Evolutionary conservation across 805 yeast species (phyloP).

Genomic region (Torulaspora quercuum): DNA sequence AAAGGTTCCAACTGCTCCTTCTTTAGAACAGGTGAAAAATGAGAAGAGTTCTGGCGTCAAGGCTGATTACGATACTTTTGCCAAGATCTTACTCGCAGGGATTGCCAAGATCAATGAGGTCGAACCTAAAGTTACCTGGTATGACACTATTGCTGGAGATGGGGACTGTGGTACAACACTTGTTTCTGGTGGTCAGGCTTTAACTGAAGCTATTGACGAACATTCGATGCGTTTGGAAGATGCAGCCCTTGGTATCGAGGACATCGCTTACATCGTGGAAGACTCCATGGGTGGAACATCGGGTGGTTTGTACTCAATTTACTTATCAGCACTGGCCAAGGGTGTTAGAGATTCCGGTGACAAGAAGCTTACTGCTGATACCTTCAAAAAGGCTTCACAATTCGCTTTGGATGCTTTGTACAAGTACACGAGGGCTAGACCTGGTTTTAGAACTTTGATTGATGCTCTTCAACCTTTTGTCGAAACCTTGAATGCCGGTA

Average conservation of each 20-base stretch:
- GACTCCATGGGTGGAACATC: constrained; percentile 90
- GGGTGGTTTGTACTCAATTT: constrained; percentile 84
- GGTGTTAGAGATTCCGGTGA: constrained; percentile 28
- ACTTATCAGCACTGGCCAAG: constrained; percentile 62
- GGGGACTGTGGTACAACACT: constrained; percentile 90
- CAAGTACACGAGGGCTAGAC: constrained; percentile 77
- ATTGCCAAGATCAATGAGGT: constrained; percentile 18
- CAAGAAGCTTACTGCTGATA: constrained; percentile 25
- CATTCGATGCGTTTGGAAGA: constrained; percentile 25
- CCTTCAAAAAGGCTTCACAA: constrained; percentile 43
- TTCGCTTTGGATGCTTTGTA: constrained; percentile 64
- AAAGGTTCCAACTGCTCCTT: constrained; percentile 24
- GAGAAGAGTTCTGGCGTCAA: constrained; percentile 31
- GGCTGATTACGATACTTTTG: constrained; percentile 18
- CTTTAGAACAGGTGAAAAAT: constrained; percentile 24
- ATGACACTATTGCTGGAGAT: constrained; percentile 83
- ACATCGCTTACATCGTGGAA: constrained; percentile 74
- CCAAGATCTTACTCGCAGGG: constrained; percentile 20
- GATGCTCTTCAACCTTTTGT: constrained; percentile 84
- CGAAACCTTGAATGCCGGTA: constrained; percentile 46
- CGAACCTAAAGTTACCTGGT: constrained; percentile 63
- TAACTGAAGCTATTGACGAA: constrained; percentile 16
- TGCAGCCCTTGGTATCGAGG: constrained; percentile 49
- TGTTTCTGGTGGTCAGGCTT: constrained; percentile 48
- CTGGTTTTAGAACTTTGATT: constrained; percentile 81